Conservation (phyloP, 2,329 filamentous ascomycete genomes). For the Dryadomyces quercus-mongolicae region DNA sequence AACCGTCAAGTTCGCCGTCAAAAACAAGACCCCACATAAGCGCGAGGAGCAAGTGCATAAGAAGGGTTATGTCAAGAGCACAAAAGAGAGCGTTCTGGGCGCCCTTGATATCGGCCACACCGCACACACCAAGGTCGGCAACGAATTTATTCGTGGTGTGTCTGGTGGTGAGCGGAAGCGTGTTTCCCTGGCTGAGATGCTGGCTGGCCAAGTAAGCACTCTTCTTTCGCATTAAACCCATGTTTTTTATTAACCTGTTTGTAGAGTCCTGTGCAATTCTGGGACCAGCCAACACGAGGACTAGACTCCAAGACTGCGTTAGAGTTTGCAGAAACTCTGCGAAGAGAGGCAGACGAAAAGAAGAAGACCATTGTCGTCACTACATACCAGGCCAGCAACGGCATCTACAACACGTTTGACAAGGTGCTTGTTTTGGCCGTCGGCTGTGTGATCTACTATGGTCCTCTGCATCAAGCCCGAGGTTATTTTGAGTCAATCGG, state of each 20-base stretch:
- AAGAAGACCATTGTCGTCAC: constrained; percentile 47
- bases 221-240: no score
- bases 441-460: constrained; percentile 8
- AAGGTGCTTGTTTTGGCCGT: constrained; percentile 11
- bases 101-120: constrained; percentile 61
- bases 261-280: constrained; percentile 51
- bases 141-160: constrained; percentile 50
- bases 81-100: constrained; percentile 48
- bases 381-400: constrained; percentile 55
- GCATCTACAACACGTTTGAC: constrained; percentile 30
- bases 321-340: constrained; percentile 51
- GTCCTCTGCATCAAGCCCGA: constrained; percentile 35
- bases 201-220: constrained; percentile 26
- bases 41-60: constrained; percentile 38
- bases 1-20: constrained; percentile 55
- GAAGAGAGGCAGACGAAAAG: constrained; percentile 54
- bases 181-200: constrained; percentile 62
- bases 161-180: constrained; percentile 44
- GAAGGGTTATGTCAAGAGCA: constrained; percentile 6
- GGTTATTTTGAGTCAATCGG: constrained; percentile 56
- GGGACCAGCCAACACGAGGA: constrained; percentile 59
- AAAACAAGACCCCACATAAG: constrained; percentile 37
- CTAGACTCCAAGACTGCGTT: constrained; percentile 54
- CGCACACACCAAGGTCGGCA: constrained; percentile 53
- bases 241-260: background rate